Conservation (phyloP, 1,139 yeast species). For the Yamadazyma aaseri region DNA sequence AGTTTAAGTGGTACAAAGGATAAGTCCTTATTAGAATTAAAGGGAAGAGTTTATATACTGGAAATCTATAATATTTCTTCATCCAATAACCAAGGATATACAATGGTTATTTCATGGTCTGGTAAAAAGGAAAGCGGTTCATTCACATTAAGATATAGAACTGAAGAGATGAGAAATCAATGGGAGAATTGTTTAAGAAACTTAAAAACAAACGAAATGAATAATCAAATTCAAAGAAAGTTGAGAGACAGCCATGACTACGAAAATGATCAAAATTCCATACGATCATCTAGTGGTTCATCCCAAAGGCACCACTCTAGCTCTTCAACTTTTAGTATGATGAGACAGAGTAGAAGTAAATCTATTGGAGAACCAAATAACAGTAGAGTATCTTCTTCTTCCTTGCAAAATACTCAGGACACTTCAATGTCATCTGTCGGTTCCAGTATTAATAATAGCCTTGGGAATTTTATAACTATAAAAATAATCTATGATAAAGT, state of each 20-base stretch:
- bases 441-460: slow-evolving; percentile 11
- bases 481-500: slow-evolving; percentile 52
- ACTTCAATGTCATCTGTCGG: slow-evolving; percentile 19
- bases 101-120: slow-evolving; percentile 72
- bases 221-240: slow-evolving; percentile 36
- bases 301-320: slow-evolving; percentile 44
- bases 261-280: slow-evolving; percentile 20
- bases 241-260: slow-evolving; percentile 39
- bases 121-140: slow-evolving; percentile 77
- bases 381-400: slow-evolving; percentile 18
- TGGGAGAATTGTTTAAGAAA: slow-evolving; percentile 63
- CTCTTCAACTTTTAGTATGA: slow-evolving; percentile 47
- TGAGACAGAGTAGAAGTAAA: slow-evolving; percentile 34
- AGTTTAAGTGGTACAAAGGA: slow-evolving; percentile 33
- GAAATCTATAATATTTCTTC: slow-evolving; percentile 58
- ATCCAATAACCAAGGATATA: slow-evolving; percentile 45
- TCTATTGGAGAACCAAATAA: slow-evolving; percentile 21
- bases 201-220: slow-evolving; percentile 45
- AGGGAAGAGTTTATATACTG: slow-evolving; percentile 69
- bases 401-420: slow-evolving; percentile 19
- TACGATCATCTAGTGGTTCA: slow-evolving; percentile 32
- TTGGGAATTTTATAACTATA: slow-evolving; percentile 22
- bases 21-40: slow-evolving; percentile 48
- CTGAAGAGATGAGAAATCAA: slow-evolving; percentile 68
- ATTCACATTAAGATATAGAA: slow-evolving; percentile 64